Evolutionary conservation across 306 rosid genomes (phyloP).

Genomic region (Quercus mongolica): DNA sequence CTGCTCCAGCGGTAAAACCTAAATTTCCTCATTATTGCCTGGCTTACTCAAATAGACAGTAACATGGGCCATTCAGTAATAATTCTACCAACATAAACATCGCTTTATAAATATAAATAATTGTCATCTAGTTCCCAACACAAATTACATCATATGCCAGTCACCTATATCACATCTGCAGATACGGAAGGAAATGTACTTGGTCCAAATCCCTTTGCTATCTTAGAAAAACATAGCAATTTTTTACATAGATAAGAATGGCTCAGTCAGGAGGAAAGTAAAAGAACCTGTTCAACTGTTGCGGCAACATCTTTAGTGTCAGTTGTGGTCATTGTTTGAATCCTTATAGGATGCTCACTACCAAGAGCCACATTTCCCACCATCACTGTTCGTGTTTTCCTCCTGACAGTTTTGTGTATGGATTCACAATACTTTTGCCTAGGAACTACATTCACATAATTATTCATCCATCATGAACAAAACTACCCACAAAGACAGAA

Average conservation of each 20-base stretch:
- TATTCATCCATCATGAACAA: conserved; percentile 28
- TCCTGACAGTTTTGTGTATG: conserved; percentile 73
- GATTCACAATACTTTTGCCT: conserved; percentile 92
- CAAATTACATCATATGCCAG: background rate
- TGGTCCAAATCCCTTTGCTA: background rate
- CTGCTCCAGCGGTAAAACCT: background rate
- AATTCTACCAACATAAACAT: background rate
- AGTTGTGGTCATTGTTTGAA: conserved; percentile 98
- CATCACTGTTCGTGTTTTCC: conserved; percentile 92
- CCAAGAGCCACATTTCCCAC: conserved; percentile 88
- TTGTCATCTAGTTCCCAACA: background rate
- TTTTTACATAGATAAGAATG: background rate
- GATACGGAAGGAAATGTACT: background rate
- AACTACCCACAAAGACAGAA: background rate
- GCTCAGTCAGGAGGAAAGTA: conserved; percentile 13
- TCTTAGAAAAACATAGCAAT: background rate
- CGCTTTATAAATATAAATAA: background rate
- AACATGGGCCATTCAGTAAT: background rate
- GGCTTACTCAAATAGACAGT: background rate
- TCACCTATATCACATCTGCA: background rate
- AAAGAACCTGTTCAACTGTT: conserved; percentile 87
- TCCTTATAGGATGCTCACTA: conserved; percentile 92
- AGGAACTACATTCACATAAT: conserved; percentile 64
- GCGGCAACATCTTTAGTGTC: conserved; percentile 92
- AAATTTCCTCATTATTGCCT: background rate